Evolutionary conservation across 2,329 filamentous ascomycete genomes (phyloP).

Genomic region (Sordariomycetes sp.): DNA sequence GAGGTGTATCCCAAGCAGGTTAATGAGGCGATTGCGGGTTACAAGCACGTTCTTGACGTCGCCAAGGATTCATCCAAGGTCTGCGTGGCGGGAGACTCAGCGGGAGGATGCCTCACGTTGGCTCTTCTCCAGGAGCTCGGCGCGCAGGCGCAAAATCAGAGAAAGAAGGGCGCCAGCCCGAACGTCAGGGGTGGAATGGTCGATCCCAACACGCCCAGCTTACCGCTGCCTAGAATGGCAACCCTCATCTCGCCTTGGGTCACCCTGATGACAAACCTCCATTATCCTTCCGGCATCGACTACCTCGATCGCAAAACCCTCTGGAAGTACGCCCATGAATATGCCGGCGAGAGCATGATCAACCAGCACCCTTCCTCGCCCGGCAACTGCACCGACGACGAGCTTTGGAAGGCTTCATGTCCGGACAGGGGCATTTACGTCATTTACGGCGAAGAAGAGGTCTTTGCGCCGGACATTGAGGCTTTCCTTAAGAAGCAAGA

Average conservation of each 20-base stretch:
- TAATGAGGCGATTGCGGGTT: slow-evolving; percentile 59
- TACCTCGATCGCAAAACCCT: slow-evolving; percentile 62
- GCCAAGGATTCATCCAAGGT: slow-evolving; percentile 51
- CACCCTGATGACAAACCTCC: slow-evolving; percentile 58
- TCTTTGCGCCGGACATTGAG: slow-evolving; percentile 63
- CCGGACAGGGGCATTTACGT: slow-evolving; percentile 61
- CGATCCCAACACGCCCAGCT: slow-evolving; percentile 8
- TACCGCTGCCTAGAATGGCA: slow-evolving; percentile 40
- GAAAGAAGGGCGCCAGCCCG: slow-evolving; percentile 8
- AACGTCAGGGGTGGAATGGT: slow-evolving; percentile 7
- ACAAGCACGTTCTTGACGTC: slow-evolving; percentile 57
- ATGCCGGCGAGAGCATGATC: slow-evolving; percentile 36
- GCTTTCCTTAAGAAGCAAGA: slow-evolving; percentile 47
- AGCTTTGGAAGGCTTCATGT: slow-evolving; percentile 58
- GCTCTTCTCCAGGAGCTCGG: slow-evolving; percentile 63
- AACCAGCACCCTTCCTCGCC: slow-evolving; percentile 45
- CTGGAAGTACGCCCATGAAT: slow-evolving; percentile 61
- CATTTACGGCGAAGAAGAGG: slow-evolving; percentile 67
- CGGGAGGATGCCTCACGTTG: slow-evolving; percentile 65
- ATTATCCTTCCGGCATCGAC: slow-evolving; percentile 63
- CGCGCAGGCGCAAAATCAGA: slow-evolving; percentile 13
- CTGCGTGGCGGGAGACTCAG: slow-evolving; percentile 70
- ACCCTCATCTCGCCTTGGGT: slow-evolving; percentile 76
- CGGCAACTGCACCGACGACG: slow-evolving; percentile 55
- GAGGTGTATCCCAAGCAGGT: slow-evolving; percentile 65